phyloP scores from a whole-genome alignment of 495 filamentous ascomycete species.

The Halenospora varia region DNA sequence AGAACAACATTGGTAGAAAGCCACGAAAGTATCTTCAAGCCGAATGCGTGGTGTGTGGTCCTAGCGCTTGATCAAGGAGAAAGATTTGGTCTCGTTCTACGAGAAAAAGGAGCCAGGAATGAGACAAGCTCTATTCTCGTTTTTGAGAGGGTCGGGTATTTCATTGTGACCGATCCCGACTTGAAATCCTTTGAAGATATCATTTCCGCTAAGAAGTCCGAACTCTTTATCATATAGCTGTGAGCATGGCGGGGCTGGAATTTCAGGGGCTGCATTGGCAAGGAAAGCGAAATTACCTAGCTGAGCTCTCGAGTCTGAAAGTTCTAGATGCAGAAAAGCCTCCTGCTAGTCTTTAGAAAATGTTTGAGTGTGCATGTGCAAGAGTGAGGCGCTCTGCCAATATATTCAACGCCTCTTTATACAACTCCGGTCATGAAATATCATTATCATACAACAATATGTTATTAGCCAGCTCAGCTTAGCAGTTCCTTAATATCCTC shows the following conservation, averaged over 20 bases:
- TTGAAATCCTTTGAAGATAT: background rate
- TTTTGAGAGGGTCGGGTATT: background rate
- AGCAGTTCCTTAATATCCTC: slow-evolving; percentile 94
- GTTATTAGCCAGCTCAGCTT: no score
- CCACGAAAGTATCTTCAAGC: background rate
- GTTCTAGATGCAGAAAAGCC: no score
- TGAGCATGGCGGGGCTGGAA: background rate
- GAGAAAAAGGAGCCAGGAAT: background rate
- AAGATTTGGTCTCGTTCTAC: background rate
- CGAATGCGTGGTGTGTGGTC: background rate
- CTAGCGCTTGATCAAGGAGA: background rate
- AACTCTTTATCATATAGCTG: background rate
- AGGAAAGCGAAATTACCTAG: no score
- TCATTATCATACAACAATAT: no score
- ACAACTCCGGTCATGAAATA: no score
- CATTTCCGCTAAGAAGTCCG: background rate
- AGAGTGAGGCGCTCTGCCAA: no score
- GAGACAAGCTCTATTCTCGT: background rate
- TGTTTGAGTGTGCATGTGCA: no score
- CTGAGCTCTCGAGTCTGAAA: no score
- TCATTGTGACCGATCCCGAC: background rate
- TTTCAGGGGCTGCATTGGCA: no score
- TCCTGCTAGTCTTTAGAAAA: no score
- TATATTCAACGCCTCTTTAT: no score
- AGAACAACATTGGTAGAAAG: background rate